Base-by-base conservation (phyloP, 2,329 filamentous ascomycete genomes). In the Verticillium dahliae region DNA sequence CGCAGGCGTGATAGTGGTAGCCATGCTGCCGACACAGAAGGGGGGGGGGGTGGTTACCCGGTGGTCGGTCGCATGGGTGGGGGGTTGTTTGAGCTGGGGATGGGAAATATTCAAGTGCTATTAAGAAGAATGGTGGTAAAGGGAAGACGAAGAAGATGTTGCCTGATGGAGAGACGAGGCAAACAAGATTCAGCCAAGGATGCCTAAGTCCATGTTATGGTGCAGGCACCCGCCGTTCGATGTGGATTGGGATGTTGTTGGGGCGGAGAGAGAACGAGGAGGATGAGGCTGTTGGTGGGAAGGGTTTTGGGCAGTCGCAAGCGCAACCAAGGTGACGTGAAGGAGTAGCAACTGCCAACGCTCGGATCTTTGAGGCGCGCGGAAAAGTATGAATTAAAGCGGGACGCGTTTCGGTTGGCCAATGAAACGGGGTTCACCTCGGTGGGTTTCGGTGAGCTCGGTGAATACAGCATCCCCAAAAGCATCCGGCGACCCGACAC, bases 1-100 rank as follows among this genome's bases (percentile, higher is more conserved):
- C 68, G 81, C 80, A 66, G 84, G 73, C 18, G 78, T 77, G 50
- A 81, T 70, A 41, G 71, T 62, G 61, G 66, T 65, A 65, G 62
- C 65, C 65, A 64, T 67, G 69, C 66, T 58, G 66, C 67, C 56
- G 59, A 58, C 60, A 15, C 56, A 45, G 62, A 56, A 52, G 60
- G 35, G 62, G 41, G 45, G n/a, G n/a, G n/a, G 60, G 35, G 56
- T 34, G 57, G 56, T 65, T 60, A 66, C 13, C 39, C 3, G 52
- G 57, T 65, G 57, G 62, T 59, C 58, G 38, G 52, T 61, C 45
- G 61, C 65, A 66, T 65, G 65, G 60, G 58, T 55, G 58, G 45
- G 45, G 45, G 45, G n/a, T 50, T 27, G 37, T 38, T 38, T 38
- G 39, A 14, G 39, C 15, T 41, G 39, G 39, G 37, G 37, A n/a